Evolutionary conservation across 192 early-diverging fungal species (phyloP), one percentile per base, ranked within the genome.

Genomic region (Chytriomyces sp.): DNA sequence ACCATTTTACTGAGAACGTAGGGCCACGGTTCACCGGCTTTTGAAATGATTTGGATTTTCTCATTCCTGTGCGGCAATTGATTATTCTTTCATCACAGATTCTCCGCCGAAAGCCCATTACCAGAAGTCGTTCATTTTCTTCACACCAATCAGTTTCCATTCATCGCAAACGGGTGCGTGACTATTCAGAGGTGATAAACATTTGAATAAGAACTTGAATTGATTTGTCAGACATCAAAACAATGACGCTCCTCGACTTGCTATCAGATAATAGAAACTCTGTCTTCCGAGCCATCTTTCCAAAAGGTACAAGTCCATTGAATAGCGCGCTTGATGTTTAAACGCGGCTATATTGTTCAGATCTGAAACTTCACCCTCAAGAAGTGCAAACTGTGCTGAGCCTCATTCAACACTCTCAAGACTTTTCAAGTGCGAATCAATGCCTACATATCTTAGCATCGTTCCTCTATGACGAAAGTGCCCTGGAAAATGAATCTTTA

Each of bases 161-260:
- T n/a, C n/a, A n/a, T n/a, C n/a, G n/a, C n/a, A n/a, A n/a, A n/a
- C n/a, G n/a, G n/a, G n/a, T n/a, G n/a, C n/a, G n/a, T n/a, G n/a
- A n/a, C n/a, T n/a, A n/a, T n/a, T n/a, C n/a, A n/a, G n/a, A n/a
- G n/a, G n/a, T n/a, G n/a, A n/a, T n/a, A n/a, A n/a, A n/a, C n/a
- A n/a, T n/a, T n/a, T n/a, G n/a, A n/a, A n/a, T n/a, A n/a, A n/a
- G n/a, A n/a, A n/a, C n/a, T n/a, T n/a, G n/a, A n/a, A n/a, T n/a
- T n/a, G n/a, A n/a, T n/a, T n/a, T n/a, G n/a, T n/a, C n/a, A n/a
- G n/a, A n/a, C n/a, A n/a, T n/a, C n/a, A n/a, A n/a, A n/a, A n/a
- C 56, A 56, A 36, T 68, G 12, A 53, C 40, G 49, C 66, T 68
- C 6, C 52, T 68, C 32, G 66, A 68, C 44, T 53, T 68, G 19